A percentile compares a stretch with the other conserved stretches of the same genome.
phyloP scores from a whole-genome alignment of 306 rosid genomes.

The Oxytropis ochrocephala region DNA sequence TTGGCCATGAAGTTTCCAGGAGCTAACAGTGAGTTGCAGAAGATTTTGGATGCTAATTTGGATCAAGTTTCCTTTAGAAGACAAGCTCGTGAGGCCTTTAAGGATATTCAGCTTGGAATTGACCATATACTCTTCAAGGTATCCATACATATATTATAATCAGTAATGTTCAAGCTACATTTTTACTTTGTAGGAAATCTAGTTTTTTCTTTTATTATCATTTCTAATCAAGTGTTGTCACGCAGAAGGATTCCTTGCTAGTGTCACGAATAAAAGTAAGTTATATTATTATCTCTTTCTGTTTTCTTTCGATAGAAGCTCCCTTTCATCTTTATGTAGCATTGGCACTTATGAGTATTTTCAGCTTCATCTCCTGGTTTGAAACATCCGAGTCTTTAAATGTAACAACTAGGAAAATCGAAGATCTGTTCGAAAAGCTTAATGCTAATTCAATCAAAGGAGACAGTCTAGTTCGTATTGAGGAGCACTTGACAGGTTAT shows the following conservation, averaged over 20 bases:
- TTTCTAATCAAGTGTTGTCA: constrained; percentile 46
- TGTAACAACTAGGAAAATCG: constrained; percentile 73
- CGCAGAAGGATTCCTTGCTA: constrained; percentile 98
- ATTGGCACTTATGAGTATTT: constrained; percentile 2
- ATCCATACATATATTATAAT: background rate
- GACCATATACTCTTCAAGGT: constrained; percentile 85
- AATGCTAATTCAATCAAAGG: constrained; percentile 57
- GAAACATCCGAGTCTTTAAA: constrained; percentile 58
- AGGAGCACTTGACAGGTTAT: constrained; percentile 91
- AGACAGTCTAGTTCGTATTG: constrained; percentile 67
- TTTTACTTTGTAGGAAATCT: constrained; percentile 19
- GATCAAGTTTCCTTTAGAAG: constrained; percentile 70
- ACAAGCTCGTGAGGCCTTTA: constrained; percentile 72
- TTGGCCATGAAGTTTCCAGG: constrained; percentile 38
- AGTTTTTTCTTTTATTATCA: constrained; percentile 7
- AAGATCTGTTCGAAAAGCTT: constrained; percentile 79
- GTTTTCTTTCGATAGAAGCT: constrained; percentile 5
- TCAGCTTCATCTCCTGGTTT: constrained; percentile 10
- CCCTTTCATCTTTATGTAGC: background rate
- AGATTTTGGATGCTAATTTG: constrained; percentile 57
- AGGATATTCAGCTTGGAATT: constrained; percentile 70
- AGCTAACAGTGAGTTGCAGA: constrained; percentile 46
- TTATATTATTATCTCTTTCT: constrained; percentile 26
- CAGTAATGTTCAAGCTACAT: constrained; percentile 44
- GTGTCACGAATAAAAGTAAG: constrained; percentile 96